Conservation (phyloP, 805 yeast genomes). For the Kurtzmaniella cleridarum region DNA sequence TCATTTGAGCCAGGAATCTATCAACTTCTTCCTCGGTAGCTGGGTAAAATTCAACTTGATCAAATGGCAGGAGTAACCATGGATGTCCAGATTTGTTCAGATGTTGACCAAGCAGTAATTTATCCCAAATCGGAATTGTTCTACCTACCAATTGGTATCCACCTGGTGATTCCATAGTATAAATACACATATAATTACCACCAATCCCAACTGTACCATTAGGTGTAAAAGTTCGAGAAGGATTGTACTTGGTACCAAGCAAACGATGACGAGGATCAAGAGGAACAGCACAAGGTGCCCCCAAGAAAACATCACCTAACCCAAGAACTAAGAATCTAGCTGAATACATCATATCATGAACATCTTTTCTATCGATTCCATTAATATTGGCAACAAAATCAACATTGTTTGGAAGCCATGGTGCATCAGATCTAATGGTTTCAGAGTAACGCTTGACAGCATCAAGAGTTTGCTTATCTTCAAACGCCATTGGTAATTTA, state of each 20-base stretch:
- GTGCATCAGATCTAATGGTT: constrained; percentile 88
- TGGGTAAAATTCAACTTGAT: constrained; percentile 91
- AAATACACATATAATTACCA: constrained; percentile 98
- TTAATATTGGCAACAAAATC: constrained; percentile 91
- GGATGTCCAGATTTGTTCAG: constrained; percentile 51
- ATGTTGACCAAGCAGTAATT: constrained; percentile 70
- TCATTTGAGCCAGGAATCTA: constrained; percentile 59
- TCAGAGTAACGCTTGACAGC: constrained; percentile 91
- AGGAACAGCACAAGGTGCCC: constrained; percentile 98
- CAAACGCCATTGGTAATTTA: constrained; percentile 93
- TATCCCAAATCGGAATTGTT: constrained; percentile 97
- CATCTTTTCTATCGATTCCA: constrained; percentile 69
- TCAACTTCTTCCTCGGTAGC: constrained; percentile 84
- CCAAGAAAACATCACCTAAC: constrained; percentile 93
- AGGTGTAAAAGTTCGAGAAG: constrained; percentile 93
- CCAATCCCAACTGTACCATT: constrained; percentile 98
- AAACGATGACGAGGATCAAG: constrained; percentile 93
- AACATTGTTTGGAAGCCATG: constrained; percentile 97
- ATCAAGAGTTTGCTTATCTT: constrained; percentile 80
- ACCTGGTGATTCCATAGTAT: constrained; percentile 98
- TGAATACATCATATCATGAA: constrained; percentile 77
- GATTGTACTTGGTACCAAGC: constrained; percentile 91
- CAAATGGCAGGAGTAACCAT: constrained; percentile 90
- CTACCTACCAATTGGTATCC: constrained; percentile 96
- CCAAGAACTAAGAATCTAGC: constrained; percentile 93